Base-by-base conservation (phyloP, 1,284 basidiomycete genomes). In the Macrocystidia cucumis region DNA sequence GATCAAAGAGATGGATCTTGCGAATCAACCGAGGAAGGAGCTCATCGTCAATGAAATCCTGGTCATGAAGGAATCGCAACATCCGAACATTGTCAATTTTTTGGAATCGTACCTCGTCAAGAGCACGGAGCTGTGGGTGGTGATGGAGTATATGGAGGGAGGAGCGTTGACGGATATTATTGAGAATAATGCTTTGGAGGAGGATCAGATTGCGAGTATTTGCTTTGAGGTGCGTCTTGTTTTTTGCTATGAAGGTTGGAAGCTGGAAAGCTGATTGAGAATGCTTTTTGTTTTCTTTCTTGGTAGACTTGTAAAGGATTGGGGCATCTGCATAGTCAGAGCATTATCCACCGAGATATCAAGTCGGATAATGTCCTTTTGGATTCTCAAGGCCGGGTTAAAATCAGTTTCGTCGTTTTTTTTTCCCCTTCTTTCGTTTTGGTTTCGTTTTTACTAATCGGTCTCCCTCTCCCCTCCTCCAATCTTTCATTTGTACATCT, bases 101-200 rank as follows among this genome's bases (percentile, higher is more conserved):
- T 66, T 98, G 35, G 88, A 97, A 20, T 81, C 89, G 6, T 97
- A 93, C 63, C 74, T 98, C 27, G 78, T 98, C 36, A 87, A 86
- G 61, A 84, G 74, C 56, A 84, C 74, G 38, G 93, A 98, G 56
- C 75, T 98, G n/a, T 98, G 95, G 95, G 93, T 98, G 29, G 92
- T 98, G 40, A 98, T 98, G 95, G 95, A 98, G 65, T 98, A 90
- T 57, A 98, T 98, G 95, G 95, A 98, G 60, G 95, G 96, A 30
- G 96, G 95, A 34, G 91, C 92, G 9, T 65, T 98, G 47, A 98
- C 93, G 9, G 96, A 98, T 61, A 85, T 98, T 32, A 98, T 98
- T 47, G 93, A 97, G 65, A 95, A 96, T 56, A 98, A 98, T 61
- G 85, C 89, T 35, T 63, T 98, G 44, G 88, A 89, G 52, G 95